Evolutionary conservation across 257 asterid species (phyloP).

Genomic region (Fraxinus cuspidata): DNA sequence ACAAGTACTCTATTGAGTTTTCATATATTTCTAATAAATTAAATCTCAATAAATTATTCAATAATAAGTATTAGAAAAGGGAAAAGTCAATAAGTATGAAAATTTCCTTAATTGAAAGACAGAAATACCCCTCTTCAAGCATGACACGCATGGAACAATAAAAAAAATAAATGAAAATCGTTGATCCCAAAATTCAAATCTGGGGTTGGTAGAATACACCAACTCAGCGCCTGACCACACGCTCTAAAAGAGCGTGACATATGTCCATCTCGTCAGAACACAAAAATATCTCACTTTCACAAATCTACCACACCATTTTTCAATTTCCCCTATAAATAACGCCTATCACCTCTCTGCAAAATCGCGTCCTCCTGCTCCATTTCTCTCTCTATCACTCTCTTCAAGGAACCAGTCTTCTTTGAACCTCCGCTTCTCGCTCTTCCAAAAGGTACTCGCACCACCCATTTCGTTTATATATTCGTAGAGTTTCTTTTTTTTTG

Average conservation of each 20-base stretch:
- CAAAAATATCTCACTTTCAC: constrained; percentile 17
- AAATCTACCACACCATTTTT: constrained; percentile 40
- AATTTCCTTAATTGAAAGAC: too few species aligned
- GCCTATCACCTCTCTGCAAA: constrained; percentile 5
- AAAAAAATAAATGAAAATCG: too few species aligned
- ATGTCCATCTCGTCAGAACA: neutral
- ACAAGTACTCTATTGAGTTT: too few species aligned
- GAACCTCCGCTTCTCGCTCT: constrained; percentile 13
- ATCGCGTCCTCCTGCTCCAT: constrained; percentile 44
- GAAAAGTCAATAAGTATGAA: too few species aligned
- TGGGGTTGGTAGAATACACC: constrained; percentile 16
- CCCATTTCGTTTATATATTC: constrained; percentile 5
- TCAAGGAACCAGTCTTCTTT: constrained; percentile 24
- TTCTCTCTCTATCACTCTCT: constrained; percentile 15
- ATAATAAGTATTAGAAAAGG: too few species aligned
- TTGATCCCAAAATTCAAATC: neutral
- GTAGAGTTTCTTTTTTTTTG: neutral
- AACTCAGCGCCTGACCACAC: constrained; percentile 16
- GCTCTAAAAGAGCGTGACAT: constrained; percentile 19
- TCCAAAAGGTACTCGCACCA: constrained; percentile 40
- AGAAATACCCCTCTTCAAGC: too few species aligned
- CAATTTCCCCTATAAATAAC: constrained; percentile 45
- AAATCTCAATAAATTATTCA: too few species aligned
- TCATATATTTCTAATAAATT: too few species aligned
- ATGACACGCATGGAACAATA: too few species aligned